phyloP scores from a whole-genome alignment of 345 rosid genomes.

The Adansonia digitata region DNA sequence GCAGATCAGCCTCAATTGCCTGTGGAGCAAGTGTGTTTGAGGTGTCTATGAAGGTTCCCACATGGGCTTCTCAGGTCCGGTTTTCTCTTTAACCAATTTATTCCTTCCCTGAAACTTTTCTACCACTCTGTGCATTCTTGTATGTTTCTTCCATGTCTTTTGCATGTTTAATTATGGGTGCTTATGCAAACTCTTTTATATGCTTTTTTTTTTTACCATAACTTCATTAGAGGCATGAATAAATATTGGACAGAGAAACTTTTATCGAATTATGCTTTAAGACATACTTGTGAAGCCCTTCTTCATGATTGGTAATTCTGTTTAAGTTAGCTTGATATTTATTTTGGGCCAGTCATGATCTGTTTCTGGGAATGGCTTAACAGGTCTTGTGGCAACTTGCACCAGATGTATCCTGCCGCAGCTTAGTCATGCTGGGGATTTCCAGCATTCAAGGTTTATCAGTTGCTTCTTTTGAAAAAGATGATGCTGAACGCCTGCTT shows the following conservation, averaged over 20 bases:
- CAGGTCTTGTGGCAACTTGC: slow-evolving; percentile 94
- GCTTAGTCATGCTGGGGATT: slow-evolving; percentile 86
- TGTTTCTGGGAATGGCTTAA: slow-evolving; percentile 20
- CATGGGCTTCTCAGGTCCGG: slow-evolving; percentile 96
- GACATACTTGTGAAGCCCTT: background rate
- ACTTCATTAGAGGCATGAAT: background rate
- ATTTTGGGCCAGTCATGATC: background rate
- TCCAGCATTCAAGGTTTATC: slow-evolving; percentile 95
- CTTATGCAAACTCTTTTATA: background rate
- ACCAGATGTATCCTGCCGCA: slow-evolving; percentile 79
- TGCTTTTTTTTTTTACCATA: background rate
- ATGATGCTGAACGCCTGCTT: slow-evolving; percentile 88
- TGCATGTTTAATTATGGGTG: background rate
- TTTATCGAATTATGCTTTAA: background rate
- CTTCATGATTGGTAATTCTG: background rate
- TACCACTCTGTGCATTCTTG: background rate
- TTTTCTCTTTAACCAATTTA: slow-evolving; percentile 9
- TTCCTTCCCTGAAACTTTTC: background rate
- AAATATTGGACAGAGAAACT: background rate
- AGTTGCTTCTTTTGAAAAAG: slow-evolving; percentile 95
- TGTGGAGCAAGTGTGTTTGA: slow-evolving; percentile 94
- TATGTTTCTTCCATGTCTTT: background rate
- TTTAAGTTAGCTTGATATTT: background rate
- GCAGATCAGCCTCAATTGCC: slow-evolving; percentile 87
- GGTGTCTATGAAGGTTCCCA: slow-evolving; percentile 85